Conservation (phyloP, 176 grass and related monocot species). For the Eremochloa ophiuroides region DNA sequence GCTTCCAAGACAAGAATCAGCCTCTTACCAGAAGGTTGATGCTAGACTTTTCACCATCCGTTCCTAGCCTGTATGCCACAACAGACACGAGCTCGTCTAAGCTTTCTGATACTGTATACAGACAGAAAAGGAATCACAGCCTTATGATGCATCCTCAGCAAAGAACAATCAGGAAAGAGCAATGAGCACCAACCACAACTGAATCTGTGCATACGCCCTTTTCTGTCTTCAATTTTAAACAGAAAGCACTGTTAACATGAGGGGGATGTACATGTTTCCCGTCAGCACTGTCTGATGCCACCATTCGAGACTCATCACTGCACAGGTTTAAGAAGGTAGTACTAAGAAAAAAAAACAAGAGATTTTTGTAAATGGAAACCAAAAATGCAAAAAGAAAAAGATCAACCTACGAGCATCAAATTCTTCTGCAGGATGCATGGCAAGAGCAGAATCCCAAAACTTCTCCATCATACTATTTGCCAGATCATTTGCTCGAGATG, state of each 20-base stretch:
- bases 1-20: background rate
- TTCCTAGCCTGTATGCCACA: conserved; percentile 47
- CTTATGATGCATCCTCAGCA: background rate
- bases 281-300: conserved; percentile 36
- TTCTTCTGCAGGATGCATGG: conserved; percentile 51
- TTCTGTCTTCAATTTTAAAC: conserved; percentile 52
- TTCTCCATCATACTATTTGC: conserved; percentile 75
- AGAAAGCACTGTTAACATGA: conserved; percentile 53
- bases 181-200: conserved; percentile 49
- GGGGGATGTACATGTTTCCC: conserved; percentile 44
- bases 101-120: conserved; percentile 50
- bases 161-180: background rate
- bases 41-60: conserved; percentile 22
- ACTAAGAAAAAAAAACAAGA: conserved; percentile 1
- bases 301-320: conserved; percentile 52
- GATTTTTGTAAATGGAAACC: background rate
- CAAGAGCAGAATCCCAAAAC: conserved; percentile 85
- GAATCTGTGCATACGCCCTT: conserved; percentile 62
- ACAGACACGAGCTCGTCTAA: conserved; percentile 58
- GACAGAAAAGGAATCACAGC: background rate
- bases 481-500: conserved; percentile 38
- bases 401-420: conserved; percentile 54
- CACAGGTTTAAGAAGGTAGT: background rate
- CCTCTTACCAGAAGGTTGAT: conserved; percentile 65
- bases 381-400: background rate